A percentile compares a stretch with the other conserved stretches of the same genome.
These are phyloP conservation scores for Stachybotrys chlorohalonatus DNA, from an alignment of 2,329 filamentous ascomycete genomes.

Conservation along the genomic window DNA sequence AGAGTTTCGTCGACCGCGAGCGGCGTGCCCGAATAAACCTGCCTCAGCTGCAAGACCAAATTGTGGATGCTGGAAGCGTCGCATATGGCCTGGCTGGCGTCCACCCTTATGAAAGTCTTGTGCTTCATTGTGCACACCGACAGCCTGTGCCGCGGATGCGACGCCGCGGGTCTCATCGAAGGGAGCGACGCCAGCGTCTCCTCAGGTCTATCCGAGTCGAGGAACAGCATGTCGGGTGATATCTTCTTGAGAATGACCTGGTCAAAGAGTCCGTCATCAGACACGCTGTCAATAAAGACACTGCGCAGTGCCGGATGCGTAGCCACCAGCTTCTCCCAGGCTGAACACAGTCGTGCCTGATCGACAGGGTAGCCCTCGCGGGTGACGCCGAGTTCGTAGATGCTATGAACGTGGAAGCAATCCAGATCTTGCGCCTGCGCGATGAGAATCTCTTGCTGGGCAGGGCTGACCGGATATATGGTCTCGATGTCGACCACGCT, in stretches of 20 bases:
- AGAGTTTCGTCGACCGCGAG: slow-evolving; percentile 15
- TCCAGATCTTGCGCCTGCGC: slow-evolving; percentile 32
- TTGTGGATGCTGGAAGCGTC: slow-evolving; percentile 35
- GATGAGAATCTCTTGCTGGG: slow-evolving; percentile 40
- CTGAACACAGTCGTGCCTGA: slow-evolving; percentile 33
- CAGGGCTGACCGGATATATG: slow-evolving; percentile 36
- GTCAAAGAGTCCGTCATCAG: slow-evolving; percentile 3
- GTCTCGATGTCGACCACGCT: slow-evolving; percentile 37
- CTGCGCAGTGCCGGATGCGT: slow-evolving; percentile 37
- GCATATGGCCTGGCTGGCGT: slow-evolving; percentile 41
- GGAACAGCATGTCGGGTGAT: slow-evolving; percentile 43
- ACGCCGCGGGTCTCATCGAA: slow-evolving; percentile 23
- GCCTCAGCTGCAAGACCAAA: slow-evolving; percentile 36
- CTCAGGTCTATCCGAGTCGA: slow-evolving; percentile 31
- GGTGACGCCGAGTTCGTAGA: slow-evolving; percentile 35
- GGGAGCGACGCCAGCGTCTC: slow-evolving; percentile 31
- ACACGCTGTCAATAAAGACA: slow-evolving; percentile 27
- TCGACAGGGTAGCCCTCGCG: slow-evolving; percentile 28
- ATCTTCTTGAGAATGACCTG: slow-evolving; percentile 29
- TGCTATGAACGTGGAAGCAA: slow-evolving; percentile 32
- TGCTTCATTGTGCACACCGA: slow-evolving; percentile 36
- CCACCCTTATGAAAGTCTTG: slow-evolving; percentile 38
- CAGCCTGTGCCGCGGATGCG: slow-evolving; percentile 38
- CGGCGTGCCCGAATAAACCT: slow-evolving; percentile 29
- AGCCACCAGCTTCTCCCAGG: slow-evolving; percentile 40